Evolutionary conservation across 2,329 filamentous ascomycete species (phyloP).

Genomic region (Neurospora sp.): DNA sequence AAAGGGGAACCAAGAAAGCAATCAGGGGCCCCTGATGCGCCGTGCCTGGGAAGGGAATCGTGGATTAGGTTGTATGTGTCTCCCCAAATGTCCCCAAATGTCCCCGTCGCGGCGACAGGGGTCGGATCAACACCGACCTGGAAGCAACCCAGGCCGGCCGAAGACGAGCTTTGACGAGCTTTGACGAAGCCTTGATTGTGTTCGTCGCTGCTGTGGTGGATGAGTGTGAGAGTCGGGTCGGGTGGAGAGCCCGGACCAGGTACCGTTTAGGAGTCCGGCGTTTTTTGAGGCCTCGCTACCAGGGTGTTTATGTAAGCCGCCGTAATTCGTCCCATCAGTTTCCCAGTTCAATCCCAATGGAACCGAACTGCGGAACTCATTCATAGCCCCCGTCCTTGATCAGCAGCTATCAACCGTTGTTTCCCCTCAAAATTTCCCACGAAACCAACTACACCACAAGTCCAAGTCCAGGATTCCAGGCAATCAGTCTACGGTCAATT

Average conservation of each 20-base stretch:
- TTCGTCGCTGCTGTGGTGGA: background rate
- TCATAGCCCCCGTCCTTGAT: background rate
- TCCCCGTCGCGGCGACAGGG: background rate
- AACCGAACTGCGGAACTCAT: background rate
- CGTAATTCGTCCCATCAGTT: background rate
- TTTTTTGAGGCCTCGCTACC: background rate
- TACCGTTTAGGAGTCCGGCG: background rate
- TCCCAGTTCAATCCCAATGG: background rate
- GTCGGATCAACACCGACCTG: background rate
- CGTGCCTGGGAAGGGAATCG: background rate
- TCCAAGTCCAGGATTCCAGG: background rate
- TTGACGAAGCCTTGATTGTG: background rate
- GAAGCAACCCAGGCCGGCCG: background rate
- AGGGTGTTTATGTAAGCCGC: background rate
- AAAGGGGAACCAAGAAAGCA: background rate
- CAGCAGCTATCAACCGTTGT: constrained; percentile 14
- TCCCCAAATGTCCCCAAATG: background rate
- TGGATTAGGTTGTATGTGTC: background rate
- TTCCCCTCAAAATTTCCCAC: constrained; percentile 17
- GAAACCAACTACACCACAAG: background rate
- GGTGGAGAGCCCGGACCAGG: background rate
- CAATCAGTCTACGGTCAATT: constrained; percentile 1
- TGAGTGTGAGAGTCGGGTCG: background rate
- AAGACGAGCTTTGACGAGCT: background rate
- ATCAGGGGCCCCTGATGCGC: background rate